Evolutionary conservation across 805 yeast genomes (phyloP), one percentile per base, ranked within the genome.

Genomic region (Kuraishia floccosa): DNA sequence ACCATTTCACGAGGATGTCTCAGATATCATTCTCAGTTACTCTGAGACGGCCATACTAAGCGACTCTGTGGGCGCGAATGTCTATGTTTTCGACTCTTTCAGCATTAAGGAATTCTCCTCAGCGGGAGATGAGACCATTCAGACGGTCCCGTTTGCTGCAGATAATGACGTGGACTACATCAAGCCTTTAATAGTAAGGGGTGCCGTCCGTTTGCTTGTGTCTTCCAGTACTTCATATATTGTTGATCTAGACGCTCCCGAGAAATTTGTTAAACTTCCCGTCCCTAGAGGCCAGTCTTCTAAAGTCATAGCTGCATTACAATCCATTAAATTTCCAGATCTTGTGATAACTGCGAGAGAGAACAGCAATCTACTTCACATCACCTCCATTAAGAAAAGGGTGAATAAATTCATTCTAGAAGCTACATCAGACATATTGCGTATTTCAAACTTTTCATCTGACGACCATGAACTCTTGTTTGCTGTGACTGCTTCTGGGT

Each of bases 1-100:
- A 3, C 35, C 76, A 3, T 41, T 47, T 23, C 51, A 54, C 16
- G 61, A 58, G 34, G 61, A 52, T 16, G 41, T 58, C 12, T 45
- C 57, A 13, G 50, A 50, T 35, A 59, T 62, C 36, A 58, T 63
- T 18, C 40, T 60, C 1, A 49, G 47, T 24, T 54, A 44, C 5
- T 33, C 47, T 1, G 38, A 48, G 12, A 47, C 53, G 22, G 39
- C 43, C 22, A 40, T 54, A 20, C 41, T 54, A 16, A 44, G 45
- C 6, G 42, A 49, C 1, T 33, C 41, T 7, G 40, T 42, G 37
- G 28, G 42, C 27, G 42, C 46, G 42, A 33, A 35, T 39, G 38
- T 47, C 39, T 42, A 44, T 54, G 53, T 53, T 27, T 39, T 46
- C 33, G 49, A 59, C 40, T 32, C 49, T 30, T 28, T 4, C 34